Evolutionary conservation across 164 flowering plant species (phyloP), one percentile per base, ranked within the genome.

Genomic region (Stephania yunnanensis): DNA sequence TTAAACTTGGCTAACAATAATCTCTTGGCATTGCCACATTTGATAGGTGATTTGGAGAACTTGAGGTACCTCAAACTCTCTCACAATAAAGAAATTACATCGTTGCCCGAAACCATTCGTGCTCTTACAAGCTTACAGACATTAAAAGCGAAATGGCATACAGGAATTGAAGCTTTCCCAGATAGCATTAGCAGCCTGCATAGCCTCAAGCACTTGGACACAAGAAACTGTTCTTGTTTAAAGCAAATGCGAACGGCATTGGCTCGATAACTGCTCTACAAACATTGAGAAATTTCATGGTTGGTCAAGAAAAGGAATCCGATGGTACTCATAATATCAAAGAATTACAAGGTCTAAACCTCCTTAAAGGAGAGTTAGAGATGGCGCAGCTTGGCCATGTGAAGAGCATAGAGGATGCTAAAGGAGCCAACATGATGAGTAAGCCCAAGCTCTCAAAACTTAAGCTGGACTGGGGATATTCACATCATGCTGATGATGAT

Each of bases 51-150:
- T 71, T 12, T 73, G 10, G 22, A 42, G 25, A 52, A 44, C n/a
- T 12, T 73, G 31, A 63, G 69, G 69, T 64, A 73, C 15, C 70
- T 73, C 7, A 46, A 64, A 36, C 75, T 73, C 42, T 73, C 58
- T 22, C 4, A 12, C 31, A 64, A 31, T 20, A 30, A 20, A 44
- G 42, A 20, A 44, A 64, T 73, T 5, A 22, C 42, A 20, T 22
- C 69, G 25, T 65, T 73, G 20, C 75, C 75, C 6, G 58, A 64
- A 73, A n/a, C 75, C 0, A n/a, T 73, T 22, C 10, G 55, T 29
- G 15, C 4, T 53, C 69, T 73, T 7, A 22, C 4, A 44, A 61
- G 29, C 22, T 64, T 65, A 52, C 75, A 73, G 12, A 46, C 69
- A 7, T 10, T 64, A 58, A 73, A 44, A 6, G 52, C 65, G 3